phyloP scores from a whole-genome alignment of 495 filamentous ascomycete genomes.

The Aspergillus kassunensis region DNA sequence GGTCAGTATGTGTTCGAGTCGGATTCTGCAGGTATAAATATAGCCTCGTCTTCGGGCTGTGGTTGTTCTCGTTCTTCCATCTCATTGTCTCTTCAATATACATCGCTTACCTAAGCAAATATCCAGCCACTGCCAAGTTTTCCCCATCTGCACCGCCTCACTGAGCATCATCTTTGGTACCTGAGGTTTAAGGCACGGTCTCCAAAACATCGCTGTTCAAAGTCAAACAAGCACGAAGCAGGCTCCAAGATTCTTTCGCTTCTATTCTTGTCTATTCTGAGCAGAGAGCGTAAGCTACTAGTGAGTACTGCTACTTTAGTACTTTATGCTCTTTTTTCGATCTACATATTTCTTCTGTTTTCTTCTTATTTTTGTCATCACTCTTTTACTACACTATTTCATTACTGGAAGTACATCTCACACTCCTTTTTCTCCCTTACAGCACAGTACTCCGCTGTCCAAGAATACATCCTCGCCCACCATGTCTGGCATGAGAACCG shows the following conservation, averaged over 20 bases:
- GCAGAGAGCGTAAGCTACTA: conserved; percentile 1
- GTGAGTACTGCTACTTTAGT: neutral
- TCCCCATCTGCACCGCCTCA: conserved; percentile 13
- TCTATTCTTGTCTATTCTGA: conserved; percentile 6
- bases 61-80: neutral
- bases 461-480: conserved; percentile 16
- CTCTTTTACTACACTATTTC: conserved; percentile 19
- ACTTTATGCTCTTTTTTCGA: conserved; percentile 7
- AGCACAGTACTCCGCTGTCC: conserved; percentile 5
- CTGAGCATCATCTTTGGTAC: conserved; percentile 12
- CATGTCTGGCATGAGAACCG: conserved; percentile 40
- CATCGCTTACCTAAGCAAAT: neutral
- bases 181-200: conserved; percentile 10
- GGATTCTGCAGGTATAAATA: too few species aligned
- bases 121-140: conserved; percentile 3
- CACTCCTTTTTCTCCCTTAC: conserved; percentile 8
- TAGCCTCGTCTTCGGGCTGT: neutral
- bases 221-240: conserved; percentile 12
- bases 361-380: conserved; percentile 14
- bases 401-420: conserved; percentile 13
- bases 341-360: conserved; percentile 3
- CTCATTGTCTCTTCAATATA: neutral
- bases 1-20: too few species aligned
- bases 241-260: conserved; percentile 13
- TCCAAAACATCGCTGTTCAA: neutral